Evolutionary conservation across 78 protist genomes (phyloP).

Genomic region (Guillardia theta): DNA sequence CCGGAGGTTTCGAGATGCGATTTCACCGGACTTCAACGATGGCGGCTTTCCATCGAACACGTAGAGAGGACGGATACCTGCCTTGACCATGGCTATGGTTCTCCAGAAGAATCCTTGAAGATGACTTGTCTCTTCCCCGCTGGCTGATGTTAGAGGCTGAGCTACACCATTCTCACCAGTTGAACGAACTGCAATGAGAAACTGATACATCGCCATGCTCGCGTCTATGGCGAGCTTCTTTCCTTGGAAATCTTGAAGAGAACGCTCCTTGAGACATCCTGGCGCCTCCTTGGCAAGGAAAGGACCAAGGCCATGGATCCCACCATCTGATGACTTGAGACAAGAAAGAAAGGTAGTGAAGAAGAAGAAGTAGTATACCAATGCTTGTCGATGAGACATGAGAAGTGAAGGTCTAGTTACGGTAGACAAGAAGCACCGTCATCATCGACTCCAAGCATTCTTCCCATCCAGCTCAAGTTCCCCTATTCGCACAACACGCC

Average conservation of each 20-base stretch:
- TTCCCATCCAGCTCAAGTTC: too few species aligned
- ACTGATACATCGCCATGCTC: constrained; percentile 92
- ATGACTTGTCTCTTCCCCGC: constrained; percentile 90
- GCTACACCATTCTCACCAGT: not conserved
- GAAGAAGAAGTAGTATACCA: too few species aligned
- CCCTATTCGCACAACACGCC: too few species aligned
- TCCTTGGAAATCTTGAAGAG: not conserved
- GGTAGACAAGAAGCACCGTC: too few species aligned
- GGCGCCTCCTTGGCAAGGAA: not conserved
- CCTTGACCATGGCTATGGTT: constrained; percentile 86
- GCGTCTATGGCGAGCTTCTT: constrained; percentile 93
- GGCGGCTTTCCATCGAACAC: constrained; percentile 99
- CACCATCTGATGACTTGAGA: too few species aligned
- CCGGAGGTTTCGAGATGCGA: not conserved
- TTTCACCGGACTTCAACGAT: constrained; percentile 64
- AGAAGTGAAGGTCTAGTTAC: too few species aligned
- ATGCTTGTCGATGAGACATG: too few species aligned
- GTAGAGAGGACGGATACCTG: constrained; percentile 95
- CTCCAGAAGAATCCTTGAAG: constrained; percentile 89
- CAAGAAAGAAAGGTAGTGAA: too few species aligned
- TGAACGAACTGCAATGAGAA: constrained; percentile 44
- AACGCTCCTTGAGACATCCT: not conserved
- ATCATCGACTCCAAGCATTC: too few species aligned
- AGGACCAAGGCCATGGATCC: not conserved
- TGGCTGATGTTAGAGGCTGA: constrained; percentile 56